phyloP scores from a whole-genome alignment of 2,329 filamentous ascomycete genomes.

The Talaromyces marneffei region DNA sequence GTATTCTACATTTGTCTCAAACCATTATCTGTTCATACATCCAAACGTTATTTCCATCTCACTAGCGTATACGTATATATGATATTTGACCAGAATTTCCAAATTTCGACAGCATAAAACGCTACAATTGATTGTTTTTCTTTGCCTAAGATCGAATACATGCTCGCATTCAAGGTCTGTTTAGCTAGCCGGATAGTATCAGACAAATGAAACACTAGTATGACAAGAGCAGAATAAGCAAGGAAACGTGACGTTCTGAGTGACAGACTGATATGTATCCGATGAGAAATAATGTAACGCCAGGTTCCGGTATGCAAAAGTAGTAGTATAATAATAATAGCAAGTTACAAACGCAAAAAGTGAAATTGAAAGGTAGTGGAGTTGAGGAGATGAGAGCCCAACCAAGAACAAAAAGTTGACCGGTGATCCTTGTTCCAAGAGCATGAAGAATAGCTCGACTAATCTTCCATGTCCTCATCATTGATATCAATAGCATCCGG shows the following conservation, averaged over 20 bases:
- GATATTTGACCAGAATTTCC: background rate
- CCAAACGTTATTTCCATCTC: background rate
- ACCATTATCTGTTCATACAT: background rate
- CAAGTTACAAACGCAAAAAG: background rate
- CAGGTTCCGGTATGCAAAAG: constrained; percentile 1
- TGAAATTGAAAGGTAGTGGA: background rate
- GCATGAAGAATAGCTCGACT: constrained; percentile 17
- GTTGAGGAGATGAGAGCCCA: background rate
- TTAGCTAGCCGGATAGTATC: background rate
- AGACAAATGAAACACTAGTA: constrained; percentile 9
- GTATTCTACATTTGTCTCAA: background rate
- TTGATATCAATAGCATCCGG: constrained; percentile 84
- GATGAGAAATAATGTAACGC: background rate
- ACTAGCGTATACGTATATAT: background rate
- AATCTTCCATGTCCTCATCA: constrained; percentile 45
- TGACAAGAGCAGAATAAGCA: background rate
- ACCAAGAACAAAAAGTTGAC: no score
- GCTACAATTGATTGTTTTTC: background rate
- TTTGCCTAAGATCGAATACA: background rate
- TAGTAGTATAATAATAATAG: background rate
- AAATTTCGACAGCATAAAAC: background rate
- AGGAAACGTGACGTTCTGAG: background rate
- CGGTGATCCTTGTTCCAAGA: background rate
- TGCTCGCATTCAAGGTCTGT: background rate
- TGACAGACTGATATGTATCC: background rate